Conservation (phyloP, 2,329 filamentous ascomycete genomes). For the Phaeomoniella chlamydospora region DNA sequence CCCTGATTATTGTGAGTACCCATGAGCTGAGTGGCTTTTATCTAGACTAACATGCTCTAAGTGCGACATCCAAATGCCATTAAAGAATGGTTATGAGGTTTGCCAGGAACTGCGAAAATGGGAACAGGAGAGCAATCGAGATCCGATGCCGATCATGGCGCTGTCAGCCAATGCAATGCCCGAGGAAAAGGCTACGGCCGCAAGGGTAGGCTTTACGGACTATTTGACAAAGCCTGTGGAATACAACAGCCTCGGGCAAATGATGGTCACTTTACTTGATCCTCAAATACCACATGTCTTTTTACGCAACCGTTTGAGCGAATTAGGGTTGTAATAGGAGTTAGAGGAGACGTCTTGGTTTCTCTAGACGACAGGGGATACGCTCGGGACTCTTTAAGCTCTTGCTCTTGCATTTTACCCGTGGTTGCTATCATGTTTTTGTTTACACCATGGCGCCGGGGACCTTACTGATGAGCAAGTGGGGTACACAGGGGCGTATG, state of each 20-base stretch:
- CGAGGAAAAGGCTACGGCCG: constrained; percentile 31
- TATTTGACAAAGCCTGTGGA: constrained; percentile 36
- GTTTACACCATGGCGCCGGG: too few relatives aligned
- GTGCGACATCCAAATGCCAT: constrained; percentile 36
- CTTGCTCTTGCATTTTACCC: neutral
- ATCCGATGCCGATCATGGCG: constrained; percentile 33
- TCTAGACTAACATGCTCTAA: constrained; percentile 7
- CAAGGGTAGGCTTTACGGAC: constrained; percentile 31
- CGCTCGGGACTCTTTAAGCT: neutral
- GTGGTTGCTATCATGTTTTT: neutral
- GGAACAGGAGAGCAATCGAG: constrained; percentile 29
- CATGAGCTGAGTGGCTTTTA: neutral
- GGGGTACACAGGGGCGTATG: too few relatives aligned
- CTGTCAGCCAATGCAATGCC: constrained; percentile 35
- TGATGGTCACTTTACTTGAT: constrained; percentile 34
- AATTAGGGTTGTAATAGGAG: neutral
- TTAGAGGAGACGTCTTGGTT: too few relatives aligned
- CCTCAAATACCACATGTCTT: constrained; percentile 24
- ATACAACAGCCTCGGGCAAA: constrained; percentile 31
- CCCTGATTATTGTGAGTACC: constrained; percentile 29
- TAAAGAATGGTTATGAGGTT: constrained; percentile 34
- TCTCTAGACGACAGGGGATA: neutral
- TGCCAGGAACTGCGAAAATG: constrained; percentile 30
- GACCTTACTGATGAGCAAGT: too few relatives aligned
- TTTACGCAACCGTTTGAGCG: constrained; percentile 20